Evolutionary conservation across 805 yeast species (phyloP).

Genomic region (Kuraishia borneana): DNA sequence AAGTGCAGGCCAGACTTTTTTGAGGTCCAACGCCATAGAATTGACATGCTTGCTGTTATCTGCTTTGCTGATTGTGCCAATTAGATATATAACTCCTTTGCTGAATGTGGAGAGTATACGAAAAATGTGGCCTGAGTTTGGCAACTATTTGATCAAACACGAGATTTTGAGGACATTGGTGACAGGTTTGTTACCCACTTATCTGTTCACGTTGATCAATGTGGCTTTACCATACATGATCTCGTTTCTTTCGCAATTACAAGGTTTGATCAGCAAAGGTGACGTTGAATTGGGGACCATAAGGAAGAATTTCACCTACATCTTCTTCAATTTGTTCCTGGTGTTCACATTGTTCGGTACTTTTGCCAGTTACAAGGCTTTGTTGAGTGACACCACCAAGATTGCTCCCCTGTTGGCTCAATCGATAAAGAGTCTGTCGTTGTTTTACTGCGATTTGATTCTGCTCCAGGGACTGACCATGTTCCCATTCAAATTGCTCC

Average conservation of each 20-base stretch:
- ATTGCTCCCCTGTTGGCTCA: constrained; percentile 44
- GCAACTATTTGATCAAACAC: constrained; percentile 37
- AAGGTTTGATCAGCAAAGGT: constrained; percentile 45
- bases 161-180: constrained; percentile 42
- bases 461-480: constrained; percentile 60
- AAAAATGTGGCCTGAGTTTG: constrained; percentile 49
- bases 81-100: constrained; percentile 44
- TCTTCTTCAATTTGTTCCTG: constrained; percentile 48
- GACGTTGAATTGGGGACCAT: constrained; percentile 48
- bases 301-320: constrained; percentile 47
- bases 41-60: constrained; percentile 34
- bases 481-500: constrained; percentile 47
- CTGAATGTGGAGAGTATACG: constrained; percentile 43
- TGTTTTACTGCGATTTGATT: constrained; percentile 50
- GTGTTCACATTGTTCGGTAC: constrained; percentile 56
- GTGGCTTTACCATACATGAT: constrained; percentile 44
- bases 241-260: constrained; percentile 34
- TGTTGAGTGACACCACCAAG: constrained; percentile 46
- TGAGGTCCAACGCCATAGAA: constrained; percentile 20
- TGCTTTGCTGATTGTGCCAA: constrained; percentile 41
- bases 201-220: constrained; percentile 44
- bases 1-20: constrained; percentile 24
- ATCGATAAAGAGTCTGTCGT: constrained; percentile 37
- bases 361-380: constrained; percentile 45
- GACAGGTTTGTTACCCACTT: constrained; percentile 53